These are phyloP conservation scores for Apiospora marii DNA, from an alignment of 2,329 filamentous ascomycete genomes.

Conservation along the genomic window DNA sequence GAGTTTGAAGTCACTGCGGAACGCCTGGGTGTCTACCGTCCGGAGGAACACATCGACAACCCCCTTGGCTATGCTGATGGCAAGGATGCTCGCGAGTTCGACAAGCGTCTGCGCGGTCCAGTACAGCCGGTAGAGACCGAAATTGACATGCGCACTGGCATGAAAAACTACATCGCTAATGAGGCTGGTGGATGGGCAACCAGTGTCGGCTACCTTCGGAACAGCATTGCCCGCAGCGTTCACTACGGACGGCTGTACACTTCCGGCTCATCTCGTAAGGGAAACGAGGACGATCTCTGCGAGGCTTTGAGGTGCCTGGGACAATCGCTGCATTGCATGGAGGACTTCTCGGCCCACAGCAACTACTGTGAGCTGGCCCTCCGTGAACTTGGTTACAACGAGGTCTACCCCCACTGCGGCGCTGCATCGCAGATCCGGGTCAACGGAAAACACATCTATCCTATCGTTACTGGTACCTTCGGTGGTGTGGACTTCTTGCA, in stretches of 20 bases:
- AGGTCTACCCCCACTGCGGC: constrained; percentile 81
- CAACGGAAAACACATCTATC: constrained; percentile 72
- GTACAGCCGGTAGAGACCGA: constrained; percentile 76
- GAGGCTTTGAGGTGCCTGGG: constrained; percentile 81
- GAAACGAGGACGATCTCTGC: constrained; percentile 79
- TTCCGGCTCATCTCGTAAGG: constrained; percentile 66
- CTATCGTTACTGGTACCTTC: constrained; percentile 78
- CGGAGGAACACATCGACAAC: constrained; percentile 79
- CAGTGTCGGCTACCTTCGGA: constrained; percentile 83
- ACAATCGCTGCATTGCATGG: constrained; percentile 78
- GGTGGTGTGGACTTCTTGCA: constrained; percentile 86
- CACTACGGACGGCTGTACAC: constrained; percentile 82
- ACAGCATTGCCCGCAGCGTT: constrained; percentile 76
- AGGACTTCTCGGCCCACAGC: constrained; percentile 82
- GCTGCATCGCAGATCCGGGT: constrained; percentile 69
- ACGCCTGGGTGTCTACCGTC: constrained; percentile 80
- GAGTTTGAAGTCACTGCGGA: constrained; percentile 87
- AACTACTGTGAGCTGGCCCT: constrained; percentile 84
- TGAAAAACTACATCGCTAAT: constrained; percentile 99
- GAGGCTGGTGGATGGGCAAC: constrained; percentile 89
- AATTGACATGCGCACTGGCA: constrained; percentile 80
- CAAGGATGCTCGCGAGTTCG: constrained; percentile 82
- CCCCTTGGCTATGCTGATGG: constrained; percentile 88
- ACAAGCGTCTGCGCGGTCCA: constrained; percentile 81
- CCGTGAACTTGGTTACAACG: constrained; percentile 72